Conservation (phyloP, 495 filamentous ascomycete species). For the Penicillium salamii region DNA sequence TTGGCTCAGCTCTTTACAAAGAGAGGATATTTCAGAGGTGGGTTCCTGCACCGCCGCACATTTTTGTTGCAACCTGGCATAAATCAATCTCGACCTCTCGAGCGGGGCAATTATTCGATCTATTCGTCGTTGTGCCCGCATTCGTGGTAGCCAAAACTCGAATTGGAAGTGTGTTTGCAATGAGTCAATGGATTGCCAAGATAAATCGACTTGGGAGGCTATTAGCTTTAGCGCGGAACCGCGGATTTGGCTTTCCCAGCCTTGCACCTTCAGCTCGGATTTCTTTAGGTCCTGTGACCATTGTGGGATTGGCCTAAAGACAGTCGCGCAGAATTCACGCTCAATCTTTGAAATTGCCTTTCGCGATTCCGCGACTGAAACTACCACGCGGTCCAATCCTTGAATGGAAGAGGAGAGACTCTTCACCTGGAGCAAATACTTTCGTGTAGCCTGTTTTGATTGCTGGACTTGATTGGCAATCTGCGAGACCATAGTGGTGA, state of each 20-base stretch:
- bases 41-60: not conserved
- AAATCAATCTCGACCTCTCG: not conserved
- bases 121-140: conserved; percentile 14
- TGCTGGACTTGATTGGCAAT: not conserved
- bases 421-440: not conserved
- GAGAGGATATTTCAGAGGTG: not conserved
- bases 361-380: not conserved
- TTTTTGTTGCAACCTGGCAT: not conserved
- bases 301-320: conserved; percentile 1
- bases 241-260: not conserved
- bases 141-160: conserved; percentile 17
- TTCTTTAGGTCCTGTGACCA: not conserved
- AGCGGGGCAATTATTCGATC: not conserved
- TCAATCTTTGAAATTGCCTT: conserved; percentile 1
- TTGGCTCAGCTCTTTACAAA: not conserved
- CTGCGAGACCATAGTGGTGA: not conserved
- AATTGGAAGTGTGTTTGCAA: conserved; percentile 1
- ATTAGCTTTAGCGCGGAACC: not conserved
- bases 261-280: not conserved
- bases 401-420: not conserved
- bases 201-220: not conserved
- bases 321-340: conserved; percentile 17
- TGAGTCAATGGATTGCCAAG: not conserved
- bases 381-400: conserved; percentile 1
- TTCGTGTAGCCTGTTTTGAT: not conserved